Percentiles rank a stretch among this genome's conserved stretches.
Conservation (phyloP, 2,329 filamentous ascomycete genomes). For the Setomelanomma holmii region DNA sequence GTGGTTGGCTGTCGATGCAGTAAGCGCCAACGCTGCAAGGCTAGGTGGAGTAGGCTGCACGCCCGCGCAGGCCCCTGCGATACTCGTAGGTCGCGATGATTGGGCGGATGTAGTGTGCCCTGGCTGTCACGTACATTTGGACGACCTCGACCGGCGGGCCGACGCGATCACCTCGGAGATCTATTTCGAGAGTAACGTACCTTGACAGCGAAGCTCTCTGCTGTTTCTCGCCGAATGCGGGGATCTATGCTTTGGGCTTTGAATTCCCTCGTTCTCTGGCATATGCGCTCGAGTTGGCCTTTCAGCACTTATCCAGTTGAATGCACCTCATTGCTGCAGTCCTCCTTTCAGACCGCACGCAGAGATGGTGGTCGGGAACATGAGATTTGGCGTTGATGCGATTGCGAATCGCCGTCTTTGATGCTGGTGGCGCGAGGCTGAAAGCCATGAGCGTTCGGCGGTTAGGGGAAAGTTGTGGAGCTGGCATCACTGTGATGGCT, state of each 20-base stretch:
- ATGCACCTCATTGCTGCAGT: conserved; percentile 13
- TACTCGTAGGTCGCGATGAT: conserved; percentile 26
- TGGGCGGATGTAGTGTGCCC: conserved; percentile 36
- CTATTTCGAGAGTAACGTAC: conserved; percentile 41
- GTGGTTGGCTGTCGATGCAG: conserved; percentile 42
- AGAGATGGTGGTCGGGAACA: too few species aligned
- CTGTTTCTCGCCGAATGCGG: conserved; percentile 18
- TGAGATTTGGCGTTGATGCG: too few species aligned
- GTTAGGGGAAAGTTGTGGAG: conserved; percentile 8
- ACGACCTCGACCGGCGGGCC: conserved; percentile 38
- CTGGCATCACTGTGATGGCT: conserved; percentile 2
- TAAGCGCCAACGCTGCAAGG: conserved; percentile 46
- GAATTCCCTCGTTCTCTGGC: conserved; percentile 1
- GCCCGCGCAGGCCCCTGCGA: conserved; percentile 20
- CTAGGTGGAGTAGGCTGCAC: conserved; percentile 38
- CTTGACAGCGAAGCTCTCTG: conserved; percentile 15
- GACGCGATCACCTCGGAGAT: conserved; percentile 38
- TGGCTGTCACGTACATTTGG: conserved; percentile 39
- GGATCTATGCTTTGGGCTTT: conserved; percentile 16
- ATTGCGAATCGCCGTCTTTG: not conserved
- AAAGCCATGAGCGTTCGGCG: conserved; percentile 15
- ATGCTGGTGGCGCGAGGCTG: conserved; percentile 6
- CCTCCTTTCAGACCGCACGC: not conserved
- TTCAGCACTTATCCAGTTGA: not conserved
- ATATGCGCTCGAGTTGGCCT: conserved; percentile 1